A percentile compares a stretch with the other conserved stretches of the same genome.
Evolutionary conservation across 345 rosid species (phyloP).

Genomic region (Eucalyptus regnans): DNA sequence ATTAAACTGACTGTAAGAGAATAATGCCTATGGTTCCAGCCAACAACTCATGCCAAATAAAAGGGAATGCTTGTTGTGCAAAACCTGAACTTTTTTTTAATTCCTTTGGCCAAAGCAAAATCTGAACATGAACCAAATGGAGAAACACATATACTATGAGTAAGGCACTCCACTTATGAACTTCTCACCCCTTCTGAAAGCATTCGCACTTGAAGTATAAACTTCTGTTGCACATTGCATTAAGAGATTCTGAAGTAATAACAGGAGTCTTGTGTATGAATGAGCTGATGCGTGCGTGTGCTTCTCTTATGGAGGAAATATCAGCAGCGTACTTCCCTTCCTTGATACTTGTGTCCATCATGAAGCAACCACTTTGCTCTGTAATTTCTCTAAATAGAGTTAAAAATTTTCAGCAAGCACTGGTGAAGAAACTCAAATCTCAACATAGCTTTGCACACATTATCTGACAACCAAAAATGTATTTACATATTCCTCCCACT

Average conservation of each 20-base stretch:
- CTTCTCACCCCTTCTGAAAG: constrained; percentile 78
- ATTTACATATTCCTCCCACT: background rate
- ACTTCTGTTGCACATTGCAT: constrained; percentile 46
- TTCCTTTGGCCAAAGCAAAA: background rate
- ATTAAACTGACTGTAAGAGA: background rate
- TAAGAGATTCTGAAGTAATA: constrained; percentile 53
- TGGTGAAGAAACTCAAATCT: background rate
- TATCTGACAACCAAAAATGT: background rate
- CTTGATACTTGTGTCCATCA: constrained; percentile 28
- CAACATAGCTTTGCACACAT: background rate
- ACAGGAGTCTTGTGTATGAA: constrained; percentile 70
- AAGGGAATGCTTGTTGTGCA: background rate
- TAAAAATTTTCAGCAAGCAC: background rate
- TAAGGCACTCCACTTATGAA: background rate
- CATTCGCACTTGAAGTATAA: constrained; percentile 85
- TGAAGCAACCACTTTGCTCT: background rate
- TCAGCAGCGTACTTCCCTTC: constrained; percentile 53
- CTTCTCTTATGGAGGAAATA: constrained; percentile 63
- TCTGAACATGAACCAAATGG: background rate
- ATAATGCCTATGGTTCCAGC: background rate
- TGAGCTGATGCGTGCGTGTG: constrained; percentile 40
- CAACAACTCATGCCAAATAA: background rate
- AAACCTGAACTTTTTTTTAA: background rate
- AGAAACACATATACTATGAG: background rate
- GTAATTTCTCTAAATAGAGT: background rate